Percentiles rank a stretch among this genome's conserved stretches.
Evolutionary conservation across 305 asterid genomes (phyloP).

Genomic region (Withania somnifera): DNA sequence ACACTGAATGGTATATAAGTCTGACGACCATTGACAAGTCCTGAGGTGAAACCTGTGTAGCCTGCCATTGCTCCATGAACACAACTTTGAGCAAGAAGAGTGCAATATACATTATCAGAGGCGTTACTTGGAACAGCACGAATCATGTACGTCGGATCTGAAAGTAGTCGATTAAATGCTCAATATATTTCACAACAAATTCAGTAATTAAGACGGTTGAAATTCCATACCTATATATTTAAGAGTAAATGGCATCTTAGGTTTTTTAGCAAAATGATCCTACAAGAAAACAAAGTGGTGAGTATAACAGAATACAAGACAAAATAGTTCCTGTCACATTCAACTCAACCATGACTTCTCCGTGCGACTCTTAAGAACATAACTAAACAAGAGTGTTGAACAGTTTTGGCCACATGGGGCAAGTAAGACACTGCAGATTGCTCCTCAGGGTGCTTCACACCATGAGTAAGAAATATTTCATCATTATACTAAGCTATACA

Average conservation of each 20-base stretch:
- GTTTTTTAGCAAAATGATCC: conserved; percentile 38
- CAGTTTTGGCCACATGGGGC: not conserved
- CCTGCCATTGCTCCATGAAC: conserved; percentile 90
- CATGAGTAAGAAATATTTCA: not conserved
- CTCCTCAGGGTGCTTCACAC: not conserved
- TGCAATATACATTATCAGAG: conserved; percentile 64
- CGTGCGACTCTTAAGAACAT: not conserved
- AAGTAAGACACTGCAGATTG: not conserved
- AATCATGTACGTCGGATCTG: conserved; percentile 81
- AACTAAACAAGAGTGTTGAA: not conserved
- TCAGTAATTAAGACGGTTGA: conserved; percentile 1
- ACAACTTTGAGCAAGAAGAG: conserved; percentile 75
- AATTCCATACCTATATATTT: conserved; percentile 54
- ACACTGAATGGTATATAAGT: conserved; percentile 70
- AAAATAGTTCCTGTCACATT: conserved; percentile 5
- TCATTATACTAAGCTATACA: not conserved
- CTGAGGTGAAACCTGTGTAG: conserved; percentile 57
- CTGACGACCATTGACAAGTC: conserved; percentile 60
- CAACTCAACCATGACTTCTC: not conserved
- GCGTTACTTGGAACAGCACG: conserved; percentile 80
- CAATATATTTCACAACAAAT: not conserved
- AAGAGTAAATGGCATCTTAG: conserved; percentile 39
- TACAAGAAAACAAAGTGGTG: conserved; percentile 15
- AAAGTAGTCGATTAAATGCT: conserved; percentile 9
- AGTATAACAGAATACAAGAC: not conserved